Conservation (phyloP, 1,284 basidiomycete species). For the Microbotryum intermedium region DNA sequence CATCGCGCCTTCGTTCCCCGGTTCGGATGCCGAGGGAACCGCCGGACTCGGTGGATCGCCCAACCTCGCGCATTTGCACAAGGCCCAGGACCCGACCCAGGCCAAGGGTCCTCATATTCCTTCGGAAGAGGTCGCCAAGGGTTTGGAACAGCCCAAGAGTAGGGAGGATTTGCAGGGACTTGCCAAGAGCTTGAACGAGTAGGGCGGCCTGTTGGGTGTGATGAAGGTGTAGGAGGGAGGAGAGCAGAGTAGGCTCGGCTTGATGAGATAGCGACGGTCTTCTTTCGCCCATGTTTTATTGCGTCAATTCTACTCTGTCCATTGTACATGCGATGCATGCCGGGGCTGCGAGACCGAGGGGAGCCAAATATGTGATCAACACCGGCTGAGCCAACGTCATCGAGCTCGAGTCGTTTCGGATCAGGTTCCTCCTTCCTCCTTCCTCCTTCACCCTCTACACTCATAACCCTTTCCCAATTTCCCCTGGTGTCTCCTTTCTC, state of each 20-base stretch:
- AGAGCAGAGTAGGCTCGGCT: too few relatives aligned
- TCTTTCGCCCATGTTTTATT: too few relatives aligned
- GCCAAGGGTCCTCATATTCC: slow-evolving; percentile 38
- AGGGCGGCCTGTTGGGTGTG: neutral
- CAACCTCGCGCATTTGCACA: slow-evolving; percentile 39
- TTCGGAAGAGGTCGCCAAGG: slow-evolving; percentile 33
- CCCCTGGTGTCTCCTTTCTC: neutral
- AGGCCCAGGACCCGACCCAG: slow-evolving; percentile 36
- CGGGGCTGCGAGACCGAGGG: too few relatives aligned
- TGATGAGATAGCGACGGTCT: too few relatives aligned
- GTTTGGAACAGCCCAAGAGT: slow-evolving; percentile 41
- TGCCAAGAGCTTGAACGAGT: neutral
- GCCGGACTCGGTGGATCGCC: slow-evolving; percentile 23
- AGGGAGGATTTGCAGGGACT: slow-evolving; percentile 37
- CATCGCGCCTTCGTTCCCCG: neutral
- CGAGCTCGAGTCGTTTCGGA: too few relatives aligned
- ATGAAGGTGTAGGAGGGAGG: too few relatives aligned
- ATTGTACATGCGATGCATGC: too few relatives aligned
- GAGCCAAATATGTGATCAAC: too few relatives aligned
- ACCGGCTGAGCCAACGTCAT: too few relatives aligned
- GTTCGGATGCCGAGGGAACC: neutral
- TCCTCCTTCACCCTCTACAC: neutral
- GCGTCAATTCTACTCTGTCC: too few relatives aligned
- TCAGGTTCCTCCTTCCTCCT: too few relatives aligned
- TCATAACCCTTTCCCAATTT: neutral